Evolutionary conservation across 208 protist species (phyloP), one percentile per base, ranked within the genome.

Genomic region (Tritrichomonas musculus): DNA sequence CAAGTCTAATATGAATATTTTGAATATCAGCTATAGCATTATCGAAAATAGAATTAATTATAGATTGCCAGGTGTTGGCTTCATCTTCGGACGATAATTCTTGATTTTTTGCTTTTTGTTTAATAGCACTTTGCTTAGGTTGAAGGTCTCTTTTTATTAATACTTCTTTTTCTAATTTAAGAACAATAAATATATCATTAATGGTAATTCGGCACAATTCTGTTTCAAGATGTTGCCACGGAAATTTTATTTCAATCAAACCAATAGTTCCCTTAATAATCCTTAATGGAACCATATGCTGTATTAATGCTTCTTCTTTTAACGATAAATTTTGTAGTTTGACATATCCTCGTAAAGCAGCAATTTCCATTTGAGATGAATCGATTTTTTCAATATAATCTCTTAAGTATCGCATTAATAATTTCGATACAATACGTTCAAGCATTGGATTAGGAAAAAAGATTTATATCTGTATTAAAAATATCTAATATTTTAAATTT

Each of bases 1-100:
- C 77, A 22, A 88, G 47, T 57, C 47, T 53, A 39, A 88, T 88
- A 20, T 88, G 77, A 13, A 88, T 88, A 57, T 57, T 88, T 36
- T 44, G 33, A 39, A 88, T 88, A 39, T 88, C 30, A 0, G 57
- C 20, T 53, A 25, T 13, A n/a, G 47, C 11, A 17, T 88, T 88
- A 20, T 88, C 44, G 39, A 88, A 47, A 39, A 88, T 36, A 20
- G 77, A 47, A 57, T 88, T 57, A 20, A 88, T 57, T 53, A 88
- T 57, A 17, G 44, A 53, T 11, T 88, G 77, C 30, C 53, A 60
- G 11, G 17, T 60, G 53, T 17, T 33, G 13, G 41, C 13, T 44
- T 33, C 47, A 47, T 88, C 47, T n/a, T 88, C 47, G 8, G 20
- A 20, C 30, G 33, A n/a, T 20, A 47, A 47, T 39, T 53, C 47